Conservation (phyloP, 768 basidiomycete species). For the Lentinula aciculospora region DNA sequence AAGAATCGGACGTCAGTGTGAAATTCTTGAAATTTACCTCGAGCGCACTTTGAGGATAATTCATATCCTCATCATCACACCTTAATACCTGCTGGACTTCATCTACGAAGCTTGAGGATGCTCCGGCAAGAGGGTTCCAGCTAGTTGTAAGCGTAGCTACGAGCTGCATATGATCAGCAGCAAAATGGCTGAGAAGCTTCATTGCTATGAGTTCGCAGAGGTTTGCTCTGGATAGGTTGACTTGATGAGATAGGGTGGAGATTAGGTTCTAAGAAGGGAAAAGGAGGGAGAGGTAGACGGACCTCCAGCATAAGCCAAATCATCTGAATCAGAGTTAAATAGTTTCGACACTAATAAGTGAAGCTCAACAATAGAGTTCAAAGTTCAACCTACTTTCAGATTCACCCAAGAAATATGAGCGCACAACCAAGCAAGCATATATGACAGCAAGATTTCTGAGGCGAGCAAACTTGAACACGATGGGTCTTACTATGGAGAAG, state of each 20-base stretch:
- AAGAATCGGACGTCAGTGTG: too few relatives aligned
- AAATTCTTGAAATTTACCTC: too few relatives aligned
- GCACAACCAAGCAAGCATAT: slow-evolving; percentile 70
- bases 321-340: slow-evolving; percentile 41
- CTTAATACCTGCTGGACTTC: slow-evolving; percentile 57
- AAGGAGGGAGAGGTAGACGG: slow-evolving; percentile 22
- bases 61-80: slow-evolving; percentile 54
- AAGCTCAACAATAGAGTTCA: neutral
- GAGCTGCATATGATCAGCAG: slow-evolving; percentile 69
- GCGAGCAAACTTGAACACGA: slow-evolving; percentile 63
- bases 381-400: neutral
- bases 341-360: slow-evolving; percentile 15
- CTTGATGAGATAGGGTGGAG: neutral
- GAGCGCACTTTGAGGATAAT: slow-evolving; percentile 74
- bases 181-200: slow-evolving; percentile 76
- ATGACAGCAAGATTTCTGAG: slow-evolving; percentile 43
- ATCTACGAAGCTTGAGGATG: slow-evolving; percentile 57
- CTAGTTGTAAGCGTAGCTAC: slow-evolving; percentile 73
- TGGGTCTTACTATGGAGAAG: slow-evolving; percentile 70
- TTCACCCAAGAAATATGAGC: slow-evolving; percentile 68
- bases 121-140: slow-evolving; percentile 85
- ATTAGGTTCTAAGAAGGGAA: slow-evolving; percentile 10
- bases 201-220: slow-evolving; percentile 87
- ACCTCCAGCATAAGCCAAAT: slow-evolving; percentile 75
- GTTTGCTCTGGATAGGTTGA: slow-evolving; percentile 48